These are phyloP conservation scores for Phytophthora quininea DNA, from an alignment of 352 stramenopile species.

Conservation along the genomic window DNA sequence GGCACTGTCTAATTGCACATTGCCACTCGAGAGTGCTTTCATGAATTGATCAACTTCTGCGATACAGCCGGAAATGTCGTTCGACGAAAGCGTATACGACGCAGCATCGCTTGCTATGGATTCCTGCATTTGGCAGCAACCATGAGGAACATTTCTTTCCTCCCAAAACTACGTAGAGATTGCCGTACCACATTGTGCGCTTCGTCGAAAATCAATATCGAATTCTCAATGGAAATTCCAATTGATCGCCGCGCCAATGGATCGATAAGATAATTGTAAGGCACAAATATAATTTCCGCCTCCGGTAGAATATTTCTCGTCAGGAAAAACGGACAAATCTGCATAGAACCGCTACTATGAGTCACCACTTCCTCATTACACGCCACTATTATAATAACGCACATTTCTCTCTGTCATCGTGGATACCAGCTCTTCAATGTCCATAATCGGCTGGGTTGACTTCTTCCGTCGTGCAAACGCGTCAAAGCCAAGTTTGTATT, in stretches of 20 bases:
- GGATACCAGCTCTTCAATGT: slow-evolving; percentile 98
- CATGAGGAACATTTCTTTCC: no score
- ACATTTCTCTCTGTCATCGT: slow-evolving; percentile 84
- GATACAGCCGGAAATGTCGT: slow-evolving; percentile 94
- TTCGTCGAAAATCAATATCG: slow-evolving; percentile 99
- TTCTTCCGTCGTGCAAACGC: slow-evolving; percentile 54
- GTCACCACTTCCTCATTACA: slow-evolving; percentile 32
- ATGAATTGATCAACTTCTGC: slow-evolving; percentile 92
- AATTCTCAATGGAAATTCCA: slow-evolving; percentile 95
- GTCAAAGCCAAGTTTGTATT: slow-evolving; percentile 84
- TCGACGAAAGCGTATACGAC: slow-evolving; percentile 96
- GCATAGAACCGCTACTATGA: not conserved
- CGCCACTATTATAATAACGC: not conserved
- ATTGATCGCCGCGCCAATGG: slow-evolving; percentile 88
- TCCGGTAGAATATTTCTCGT: slow-evolving; percentile 90
- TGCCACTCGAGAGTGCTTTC: slow-evolving; percentile 62
- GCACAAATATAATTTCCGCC: slow-evolving; percentile 97
- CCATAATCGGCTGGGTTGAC: slow-evolving; percentile 87
- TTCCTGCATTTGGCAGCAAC: slow-evolving; percentile 47
- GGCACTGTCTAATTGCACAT: slow-evolving; percentile 48
- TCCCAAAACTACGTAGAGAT: not conserved
- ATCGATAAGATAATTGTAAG: slow-evolving; percentile 99
- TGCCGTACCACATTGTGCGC: slow-evolving; percentile 97
- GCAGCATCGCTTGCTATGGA: slow-evolving; percentile 93
- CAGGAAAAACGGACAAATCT: slow-evolving; percentile 98